phyloP scores from a whole-genome alignment of 768 basidiomycete genomes.

The Collybia sordida region DNA sequence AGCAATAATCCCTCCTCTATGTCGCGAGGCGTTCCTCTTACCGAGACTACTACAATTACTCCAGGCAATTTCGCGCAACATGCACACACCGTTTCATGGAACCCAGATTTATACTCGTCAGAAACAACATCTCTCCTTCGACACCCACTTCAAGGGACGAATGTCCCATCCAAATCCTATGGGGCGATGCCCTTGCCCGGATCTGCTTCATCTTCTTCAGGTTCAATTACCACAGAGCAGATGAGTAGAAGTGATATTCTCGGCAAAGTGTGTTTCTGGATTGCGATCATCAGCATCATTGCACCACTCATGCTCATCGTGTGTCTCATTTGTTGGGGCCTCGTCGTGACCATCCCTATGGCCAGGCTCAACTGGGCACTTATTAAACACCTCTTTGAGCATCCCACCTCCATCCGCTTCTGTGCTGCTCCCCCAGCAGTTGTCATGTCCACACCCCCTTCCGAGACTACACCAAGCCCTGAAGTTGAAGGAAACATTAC shows the following conservation, averaged over 20 bases:
- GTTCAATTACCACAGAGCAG: conserved; percentile 30
- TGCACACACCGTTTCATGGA: conserved; percentile 42
- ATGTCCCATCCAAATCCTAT: conserved; percentile 61
- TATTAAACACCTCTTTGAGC: conserved; percentile 73
- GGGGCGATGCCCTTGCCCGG: conserved; percentile 51
- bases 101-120: conserved; percentile 27
- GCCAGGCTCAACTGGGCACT: conserved; percentile 97
- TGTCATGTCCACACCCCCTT: conserved; percentile 41
- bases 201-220: conserved; percentile 28
- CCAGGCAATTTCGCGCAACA: conserved; percentile 36
- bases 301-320: conserved; percentile 88
- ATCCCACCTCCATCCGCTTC: conserved; percentile 87
- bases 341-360: conserved; percentile 97
- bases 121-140: conserved; percentile 52
- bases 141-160: conserved; percentile 26
- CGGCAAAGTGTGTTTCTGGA: conserved; percentile 82
- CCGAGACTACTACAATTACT: conserved; percentile 43
- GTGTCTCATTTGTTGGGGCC: conserved; percentile 91
- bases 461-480: conserved; percentile 22
- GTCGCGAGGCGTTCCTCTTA: conserved; percentile 32
- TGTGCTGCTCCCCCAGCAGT: conserved; percentile 82
- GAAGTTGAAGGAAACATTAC: conserved; percentile 19
- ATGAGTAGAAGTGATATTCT: conserved; percentile 48
- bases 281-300: conserved; percentile 70
- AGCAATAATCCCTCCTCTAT: conserved; percentile 16